Conservation (phyloP, 805 yeast species). For the Starmera amethionina region DNA sequence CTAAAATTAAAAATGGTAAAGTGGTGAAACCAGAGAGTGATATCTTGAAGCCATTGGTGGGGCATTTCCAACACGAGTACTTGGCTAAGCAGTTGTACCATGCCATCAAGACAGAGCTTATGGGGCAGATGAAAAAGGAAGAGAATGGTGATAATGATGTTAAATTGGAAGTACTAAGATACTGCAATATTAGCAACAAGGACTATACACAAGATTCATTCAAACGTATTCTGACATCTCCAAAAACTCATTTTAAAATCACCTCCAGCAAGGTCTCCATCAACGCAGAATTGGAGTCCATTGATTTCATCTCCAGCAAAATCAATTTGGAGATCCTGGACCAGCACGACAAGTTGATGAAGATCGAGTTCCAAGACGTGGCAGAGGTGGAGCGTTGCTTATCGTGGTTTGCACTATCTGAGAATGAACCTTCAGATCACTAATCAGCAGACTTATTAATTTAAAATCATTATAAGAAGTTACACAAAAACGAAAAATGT, state of each 20-base stretch:
- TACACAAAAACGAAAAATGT: too few relatives aligned
- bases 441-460: too few relatives aligned
- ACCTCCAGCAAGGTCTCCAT: constrained; percentile 4
- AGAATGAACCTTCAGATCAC: too few relatives aligned
- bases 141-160: constrained; percentile 3
- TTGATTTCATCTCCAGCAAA: constrained; percentile 6
- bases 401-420: too few relatives aligned
- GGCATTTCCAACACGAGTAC: constrained; percentile 46
- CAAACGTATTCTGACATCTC: constrained; percentile 12
- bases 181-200: constrained; percentile 7
- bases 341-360: too few relatives aligned
- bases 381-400: too few relatives aligned
- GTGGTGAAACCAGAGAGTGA: constrained; percentile 31
- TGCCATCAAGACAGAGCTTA: too few relatives aligned
- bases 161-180: constrained; percentile 9
- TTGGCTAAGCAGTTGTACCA: constrained; percentile 19
- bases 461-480: too few relatives aligned
- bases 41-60: constrained; percentile 47
- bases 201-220: constrained; percentile 9
- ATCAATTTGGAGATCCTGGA: too few relatives aligned
- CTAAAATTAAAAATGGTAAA: constrained; percentile 2
- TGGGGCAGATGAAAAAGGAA: constrained; percentile 5
- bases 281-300: constrained; percentile 8
- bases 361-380: too few relatives aligned
- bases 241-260: constrained; percentile 23